Base-by-base conservation (phyloP, 1,284 basidiomycete genomes). In the Cutaneotrichosporon cyanovorans region DNA sequence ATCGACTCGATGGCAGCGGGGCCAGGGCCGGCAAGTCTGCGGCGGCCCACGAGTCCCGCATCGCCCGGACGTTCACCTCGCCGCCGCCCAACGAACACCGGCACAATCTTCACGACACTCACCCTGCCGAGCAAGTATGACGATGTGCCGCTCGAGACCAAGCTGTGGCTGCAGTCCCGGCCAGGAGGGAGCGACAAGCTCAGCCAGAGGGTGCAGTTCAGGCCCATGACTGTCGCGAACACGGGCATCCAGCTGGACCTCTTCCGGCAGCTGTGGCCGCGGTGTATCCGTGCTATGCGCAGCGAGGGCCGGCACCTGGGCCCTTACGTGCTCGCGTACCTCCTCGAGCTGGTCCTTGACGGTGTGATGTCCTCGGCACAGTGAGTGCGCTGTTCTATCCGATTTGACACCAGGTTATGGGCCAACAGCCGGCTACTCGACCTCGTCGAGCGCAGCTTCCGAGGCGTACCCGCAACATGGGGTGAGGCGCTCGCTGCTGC, bases 71-170 rank as follows among this genome's bases (percentile, higher is more conserved):
- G 8, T 7, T 7, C 25, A 28, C 25, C 8, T 12, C 25, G 25
- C 8, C 25, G 8, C 8, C 8, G 25, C 8, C 12, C 25, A 28
- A 28, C 8, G 7, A 12, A 28, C 25, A 28, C n/a, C n/a, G n/a
- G 25, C 8, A 12, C 25, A 28, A 28, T 28, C 14, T 45, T 45
- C 37, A 34, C 35, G 20, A 45, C 28, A 2, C 5, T 40, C 45
- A 33, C 9, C 14, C 25, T 44, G n/a, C 33, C 42, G 20, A 5
- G 23, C 2, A 21, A 55, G 76, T 72, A 20, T 84, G 69, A 85
- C 83, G 2, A 81, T 85, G 50, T 78, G 87, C 35, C 87, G 83
- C 68, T 85, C 87, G 60, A 86, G 85, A 8, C 86, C 87, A 71
- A 78, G 83, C 55, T 77, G 87, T 53, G 44, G 40, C 33, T 51